Evolutionary conservation across 2,329 filamentous ascomycete genomes (phyloP), one percentile per base, ranked within the genome.

Genomic region (Cercospora sp.): DNA sequence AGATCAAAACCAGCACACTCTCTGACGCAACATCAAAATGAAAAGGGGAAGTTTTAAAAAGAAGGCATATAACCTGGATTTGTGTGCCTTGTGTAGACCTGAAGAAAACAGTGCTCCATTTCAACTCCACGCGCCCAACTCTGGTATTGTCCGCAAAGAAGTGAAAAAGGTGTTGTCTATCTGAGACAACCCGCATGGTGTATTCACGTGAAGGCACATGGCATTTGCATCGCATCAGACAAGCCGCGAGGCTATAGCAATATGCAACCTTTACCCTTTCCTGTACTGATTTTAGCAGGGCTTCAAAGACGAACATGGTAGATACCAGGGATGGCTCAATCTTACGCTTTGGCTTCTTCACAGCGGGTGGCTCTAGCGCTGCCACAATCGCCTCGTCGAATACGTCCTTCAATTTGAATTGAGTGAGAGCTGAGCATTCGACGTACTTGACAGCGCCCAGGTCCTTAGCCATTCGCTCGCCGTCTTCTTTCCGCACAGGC

Each of bases 371-470:
- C 82, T 98, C 94, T 72, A 98, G 85, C 51, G 94, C 94, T 71
- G 94, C 94, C 72, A 98, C 94, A 76, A 98, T 98, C 30, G 94
- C 94, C 94, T 98, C 95, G 78, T 99, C 95, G 82, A 99, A 99
- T 18, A 99, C 95, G 79, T 98, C 95, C 86, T 99, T 99, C 73
- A 99, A 84, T 84, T 97, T 97, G 84, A 94, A 97, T 84, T 99
- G 95, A 71, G 95, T 98, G 80, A 99, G 84, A 67, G 95, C 95
- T 79, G 94, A 97, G 85, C 95, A 99, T 84, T 99, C 95, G 72
- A 98, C 95, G 76, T 99, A 99, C 85, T 97, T 98, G 76, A 99
- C 93, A 5, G 95, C 95, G 70, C 93, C 93, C n/a, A 98, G 84
- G 71, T 98, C 94, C 84, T 94, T 97, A 2, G 95, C 94, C 93